Conservation (phyloP, 371 early-diverging fungal genomes). For the Phascolomyces articulosus region DNA sequence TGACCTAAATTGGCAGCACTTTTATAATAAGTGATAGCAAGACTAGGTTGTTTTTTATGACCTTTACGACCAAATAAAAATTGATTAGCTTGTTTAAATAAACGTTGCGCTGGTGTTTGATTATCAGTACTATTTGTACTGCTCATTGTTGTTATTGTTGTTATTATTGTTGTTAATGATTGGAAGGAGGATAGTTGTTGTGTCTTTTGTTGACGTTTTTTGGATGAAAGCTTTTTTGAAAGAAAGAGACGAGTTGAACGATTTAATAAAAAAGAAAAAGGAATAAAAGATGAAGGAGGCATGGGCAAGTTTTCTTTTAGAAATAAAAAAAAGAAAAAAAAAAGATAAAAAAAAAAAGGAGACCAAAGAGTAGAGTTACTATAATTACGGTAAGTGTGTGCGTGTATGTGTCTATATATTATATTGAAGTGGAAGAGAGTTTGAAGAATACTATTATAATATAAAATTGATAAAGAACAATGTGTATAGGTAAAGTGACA, state of each 20-base stretch:
- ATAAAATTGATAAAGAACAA: too few relatives aligned
- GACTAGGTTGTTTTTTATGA: constrained; percentile 36
- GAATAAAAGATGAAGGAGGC: constrained; percentile 17
- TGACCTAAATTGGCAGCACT: constrained; percentile 45
- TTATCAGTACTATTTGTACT: not conserved
- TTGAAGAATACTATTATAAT: not conserved
- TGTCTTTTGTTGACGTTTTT: not conserved
- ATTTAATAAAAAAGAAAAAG: constrained; percentile 23
- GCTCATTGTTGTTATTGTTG: not conserved
- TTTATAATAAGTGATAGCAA: constrained; percentile 48
- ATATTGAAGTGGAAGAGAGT: not conserved
- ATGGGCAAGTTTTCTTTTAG: constrained; percentile 7
- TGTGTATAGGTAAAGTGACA: too few relatives aligned
- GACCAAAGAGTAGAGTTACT: not conserved
- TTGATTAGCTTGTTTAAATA: constrained; percentile 49
- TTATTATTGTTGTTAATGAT: not conserved
- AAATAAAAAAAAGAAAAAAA: not conserved
- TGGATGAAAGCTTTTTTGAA: constrained; percentile 12
- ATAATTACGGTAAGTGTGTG: not conserved
- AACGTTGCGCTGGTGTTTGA: constrained; percentile 14
- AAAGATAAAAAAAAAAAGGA: not conserved
- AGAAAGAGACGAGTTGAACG: constrained; percentile 23
- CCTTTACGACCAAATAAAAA: constrained; percentile 63
- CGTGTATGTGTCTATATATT: not conserved
- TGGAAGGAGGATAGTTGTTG: not conserved